phyloP scores from a whole-genome alignment of 768 basidiomycete genomes.

The Dioszegia hungarica region DNA sequence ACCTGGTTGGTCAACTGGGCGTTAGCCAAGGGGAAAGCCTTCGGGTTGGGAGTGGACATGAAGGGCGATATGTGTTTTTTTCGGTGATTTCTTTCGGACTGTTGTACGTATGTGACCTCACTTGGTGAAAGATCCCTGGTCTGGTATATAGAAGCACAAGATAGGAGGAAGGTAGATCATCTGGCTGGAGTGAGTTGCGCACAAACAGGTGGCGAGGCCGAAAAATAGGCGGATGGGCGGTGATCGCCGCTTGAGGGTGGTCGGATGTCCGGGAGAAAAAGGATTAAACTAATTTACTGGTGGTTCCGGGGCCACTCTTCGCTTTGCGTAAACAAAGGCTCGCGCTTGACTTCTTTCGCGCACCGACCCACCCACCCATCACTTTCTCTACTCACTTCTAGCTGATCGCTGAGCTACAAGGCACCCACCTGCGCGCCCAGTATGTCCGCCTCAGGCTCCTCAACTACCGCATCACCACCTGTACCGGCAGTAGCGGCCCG shows the following conservation, averaged over 20 bases:
- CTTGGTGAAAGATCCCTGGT: constrained; percentile 10
- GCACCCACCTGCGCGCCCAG: too few species aligned
- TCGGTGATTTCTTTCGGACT: background rate
- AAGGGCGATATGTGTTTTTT: background rate
- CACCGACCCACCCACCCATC: too few species aligned
- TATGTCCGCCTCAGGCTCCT: background rate
- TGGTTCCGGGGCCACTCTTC: background rate
- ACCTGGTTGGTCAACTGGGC: constrained; percentile 86
- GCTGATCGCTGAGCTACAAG: background rate
- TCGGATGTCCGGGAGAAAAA: background rate
- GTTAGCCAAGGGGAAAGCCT: constrained; percentile 84
- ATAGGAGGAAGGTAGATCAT: background rate
- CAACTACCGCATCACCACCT: background rate
- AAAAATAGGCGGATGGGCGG: background rate
- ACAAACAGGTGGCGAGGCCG: background rate
- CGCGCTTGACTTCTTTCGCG: background rate
- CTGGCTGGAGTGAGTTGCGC: background rate
- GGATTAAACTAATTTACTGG: background rate
- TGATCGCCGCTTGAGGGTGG: background rate
- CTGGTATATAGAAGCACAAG: background rate
- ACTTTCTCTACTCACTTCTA: background rate
- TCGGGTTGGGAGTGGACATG: constrained; percentile 57
- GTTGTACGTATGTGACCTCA: background rate
- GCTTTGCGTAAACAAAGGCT: background rate
- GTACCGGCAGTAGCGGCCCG: background rate